phyloP scores from a whole-genome alignment of 441 rosid genomes.

The Brassica hybrid region DNA sequence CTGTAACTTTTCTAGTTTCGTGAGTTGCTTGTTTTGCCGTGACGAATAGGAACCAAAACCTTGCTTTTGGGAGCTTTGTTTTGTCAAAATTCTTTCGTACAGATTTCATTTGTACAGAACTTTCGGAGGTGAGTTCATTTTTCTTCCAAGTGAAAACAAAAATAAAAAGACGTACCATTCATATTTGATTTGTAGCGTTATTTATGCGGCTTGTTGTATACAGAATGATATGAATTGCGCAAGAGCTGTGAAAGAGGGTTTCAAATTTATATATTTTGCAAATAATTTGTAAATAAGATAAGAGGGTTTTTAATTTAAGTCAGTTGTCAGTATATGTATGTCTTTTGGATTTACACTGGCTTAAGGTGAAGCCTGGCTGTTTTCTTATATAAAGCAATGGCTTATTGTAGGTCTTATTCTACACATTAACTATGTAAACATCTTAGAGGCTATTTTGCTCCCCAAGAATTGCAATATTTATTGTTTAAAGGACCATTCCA shows the following conservation, averaged over 20 bases:
- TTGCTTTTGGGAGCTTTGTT: slow-evolving; percentile 23
- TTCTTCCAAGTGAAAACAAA: slow-evolving; percentile 14
- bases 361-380: no score
- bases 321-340: no score
- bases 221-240: neutral
- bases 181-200: no score
- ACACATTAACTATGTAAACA: neutral
- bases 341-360: no score
- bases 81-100: slow-evolving; percentile 34
- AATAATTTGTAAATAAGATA: no score
- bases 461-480: slow-evolving; percentile 31
- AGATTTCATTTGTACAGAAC: slow-evolving; percentile 34
- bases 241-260: no score
- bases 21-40: slow-evolving; percentile 23
- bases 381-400: no score
- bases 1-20: slow-evolving; percentile 7
- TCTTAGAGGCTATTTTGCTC: neutral
- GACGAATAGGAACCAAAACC: slow-evolving; percentile 20
- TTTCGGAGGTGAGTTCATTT: slow-evolving; percentile 14
- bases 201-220: neutral
- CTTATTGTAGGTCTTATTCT: no score
- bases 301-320: no score
- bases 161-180: neutral
- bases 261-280: no score
- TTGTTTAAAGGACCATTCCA: neutral